These are phyloP conservation scores for Caloboletus inedulis DNA, from an alignment of 1,284 basidiomycete species.

Conservation along the genomic window DNA sequence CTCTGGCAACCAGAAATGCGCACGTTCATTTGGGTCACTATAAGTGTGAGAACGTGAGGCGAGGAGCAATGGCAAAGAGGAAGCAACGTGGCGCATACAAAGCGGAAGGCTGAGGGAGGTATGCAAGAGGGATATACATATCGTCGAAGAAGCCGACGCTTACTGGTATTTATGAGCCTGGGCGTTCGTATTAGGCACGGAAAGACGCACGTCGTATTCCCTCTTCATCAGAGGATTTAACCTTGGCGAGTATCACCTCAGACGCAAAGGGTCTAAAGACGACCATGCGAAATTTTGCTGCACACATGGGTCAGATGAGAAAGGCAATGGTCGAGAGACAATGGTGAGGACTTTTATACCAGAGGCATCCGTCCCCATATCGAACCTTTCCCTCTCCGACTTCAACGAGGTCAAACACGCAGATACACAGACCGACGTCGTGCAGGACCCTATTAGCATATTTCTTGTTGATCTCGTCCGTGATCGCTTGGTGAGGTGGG, in stretches of 20 bases:
- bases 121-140: constrained; percentile 75
- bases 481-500: constrained; percentile 70
- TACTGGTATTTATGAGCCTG: constrained; percentile 46
- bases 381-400: constrained; percentile 90
- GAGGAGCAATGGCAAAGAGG: not conserved
- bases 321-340: not conserved
- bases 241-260: constrained; percentile 87
- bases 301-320: constrained; percentile 5
- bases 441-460: constrained; percentile 94
- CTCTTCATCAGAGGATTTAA: constrained; percentile 79
- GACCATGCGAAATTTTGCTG: constrained; percentile 87
- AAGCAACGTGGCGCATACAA: constrained; percentile 52
- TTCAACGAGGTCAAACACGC: constrained; percentile 82
- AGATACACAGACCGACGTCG: constrained; percentile 88
- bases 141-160: constrained; percentile 94
- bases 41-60: not conserved
- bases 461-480: constrained; percentile 84
- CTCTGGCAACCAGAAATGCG: constrained; percentile 78
- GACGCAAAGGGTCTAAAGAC: constrained; percentile 91
- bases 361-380: constrained; percentile 92
- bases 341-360: constrained; percentile 79
- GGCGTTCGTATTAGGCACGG: not conserved
- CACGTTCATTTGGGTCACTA: constrained; percentile 79
- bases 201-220: constrained; percentile 72
- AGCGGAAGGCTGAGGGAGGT: constrained; percentile 71